Conservation (phyloP, 768 basidiomycete species). For the Gautieria morchelliformis region DNA sequence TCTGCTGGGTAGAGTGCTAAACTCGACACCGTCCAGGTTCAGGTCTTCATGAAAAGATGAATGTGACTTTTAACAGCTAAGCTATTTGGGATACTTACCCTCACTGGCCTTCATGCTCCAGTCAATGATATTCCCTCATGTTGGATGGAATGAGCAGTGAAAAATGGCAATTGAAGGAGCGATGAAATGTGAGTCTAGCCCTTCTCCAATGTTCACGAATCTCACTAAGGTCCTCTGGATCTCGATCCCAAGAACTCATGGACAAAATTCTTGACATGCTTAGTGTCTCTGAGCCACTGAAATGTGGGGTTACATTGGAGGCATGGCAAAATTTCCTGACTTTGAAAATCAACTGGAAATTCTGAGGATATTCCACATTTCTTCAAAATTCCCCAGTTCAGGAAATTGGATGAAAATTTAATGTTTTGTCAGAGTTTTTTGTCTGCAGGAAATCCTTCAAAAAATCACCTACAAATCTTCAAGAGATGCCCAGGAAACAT, state of each 20-base stretch:
- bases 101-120: conserved; percentile 68
- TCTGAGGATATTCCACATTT: too few relatives aligned
- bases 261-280: background rate
- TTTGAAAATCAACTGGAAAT: too few relatives aligned
- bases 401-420: too few relatives aligned
- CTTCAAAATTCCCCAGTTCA: too few relatives aligned
- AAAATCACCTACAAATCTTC: too few relatives aligned
- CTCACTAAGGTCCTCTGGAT: background rate
- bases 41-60: conserved; percentile 34
- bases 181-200: background rate
- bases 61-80: background rate
- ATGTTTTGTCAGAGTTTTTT: too few relatives aligned
- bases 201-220: background rate
- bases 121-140: conserved; percentile 69
- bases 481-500: too few relatives aligned
- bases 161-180: conserved; percentile 60
- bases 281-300: background rate
- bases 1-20: conserved; percentile 73
- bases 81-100: conserved; percentile 31
- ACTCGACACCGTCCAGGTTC: conserved; percentile 63
- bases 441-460: too few relatives aligned
- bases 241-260: background rate
- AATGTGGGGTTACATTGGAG: too few relatives aligned
- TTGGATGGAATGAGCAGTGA: conserved; percentile 78
- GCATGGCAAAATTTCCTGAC: too few relatives aligned